phyloP scores from a whole-genome alignment of 2,329 filamentous ascomycete species.

The Fusarium scirpi region DNA sequence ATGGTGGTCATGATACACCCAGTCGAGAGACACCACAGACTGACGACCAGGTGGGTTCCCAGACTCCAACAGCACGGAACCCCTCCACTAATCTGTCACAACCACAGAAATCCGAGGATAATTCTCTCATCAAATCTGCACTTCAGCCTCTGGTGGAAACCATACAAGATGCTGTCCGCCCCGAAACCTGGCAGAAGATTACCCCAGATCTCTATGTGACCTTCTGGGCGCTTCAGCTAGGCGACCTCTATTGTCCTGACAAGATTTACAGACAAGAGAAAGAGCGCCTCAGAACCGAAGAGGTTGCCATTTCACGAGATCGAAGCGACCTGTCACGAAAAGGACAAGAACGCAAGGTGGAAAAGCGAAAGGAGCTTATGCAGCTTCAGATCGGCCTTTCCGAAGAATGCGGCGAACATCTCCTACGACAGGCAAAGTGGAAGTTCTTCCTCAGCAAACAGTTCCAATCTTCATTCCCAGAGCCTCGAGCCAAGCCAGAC shows the following conservation, averaged over 20 bases:
- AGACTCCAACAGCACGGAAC: conserved; percentile 19
- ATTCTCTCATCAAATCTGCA: conserved; percentile 48
- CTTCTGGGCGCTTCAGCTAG: conserved; percentile 91
- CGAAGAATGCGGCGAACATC: conserved; percentile 79
- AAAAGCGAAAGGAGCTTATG: conserved; percentile 75
- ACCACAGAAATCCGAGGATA: conserved; percentile 52
- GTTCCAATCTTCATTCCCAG: conserved; percentile 82
- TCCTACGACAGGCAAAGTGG: conserved; percentile 74
- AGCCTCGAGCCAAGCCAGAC: conserved; percentile 71
- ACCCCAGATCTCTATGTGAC: conserved; percentile 86
- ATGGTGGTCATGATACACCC: conserved; percentile 45
- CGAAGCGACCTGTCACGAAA: conserved; percentile 77
- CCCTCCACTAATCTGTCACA: conserved; percentile 41
- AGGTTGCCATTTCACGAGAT: conserved; percentile 75
- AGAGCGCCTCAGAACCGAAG: conserved; percentile 73
- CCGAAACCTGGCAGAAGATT: conserved; percentile 75
- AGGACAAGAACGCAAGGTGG: conserved; percentile 71
- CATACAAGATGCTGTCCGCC: conserved; percentile 71
- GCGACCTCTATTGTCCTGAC: conserved; percentile 82
- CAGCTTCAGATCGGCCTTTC: conserved; percentile 76
- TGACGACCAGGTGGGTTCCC: conserved; percentile 51
- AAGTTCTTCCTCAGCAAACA: conserved; percentile 78
- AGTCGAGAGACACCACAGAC: conserved; percentile 44
- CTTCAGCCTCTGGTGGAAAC: conserved; percentile 80
- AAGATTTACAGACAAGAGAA: conserved; percentile 83